Evolutionary conservation across 2,329 filamentous ascomycete genomes (phyloP).

Genomic region (Beauveria caledonica): DNA sequence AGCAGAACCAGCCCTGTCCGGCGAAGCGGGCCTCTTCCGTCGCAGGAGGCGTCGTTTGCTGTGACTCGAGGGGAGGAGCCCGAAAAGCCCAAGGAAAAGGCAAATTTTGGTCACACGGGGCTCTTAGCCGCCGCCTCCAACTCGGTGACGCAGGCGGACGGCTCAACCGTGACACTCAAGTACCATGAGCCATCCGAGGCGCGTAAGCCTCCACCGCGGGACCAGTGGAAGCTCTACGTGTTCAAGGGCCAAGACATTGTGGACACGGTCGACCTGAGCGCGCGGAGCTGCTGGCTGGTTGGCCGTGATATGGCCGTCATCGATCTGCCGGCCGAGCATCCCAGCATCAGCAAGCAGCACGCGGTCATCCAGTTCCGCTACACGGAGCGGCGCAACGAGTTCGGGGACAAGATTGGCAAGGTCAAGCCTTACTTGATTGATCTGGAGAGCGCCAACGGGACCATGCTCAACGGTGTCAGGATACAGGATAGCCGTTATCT

Average conservation of each 20-base stretch:
- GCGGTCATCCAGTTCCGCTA: slow-evolving; percentile 90
- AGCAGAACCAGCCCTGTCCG: slow-evolving; percentile 20
- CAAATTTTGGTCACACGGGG: slow-evolving; percentile 77
- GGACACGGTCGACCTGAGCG: slow-evolving; percentile 69
- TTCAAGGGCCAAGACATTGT: slow-evolving; percentile 79
- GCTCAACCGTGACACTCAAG: slow-evolving; percentile 73
- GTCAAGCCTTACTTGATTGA: slow-evolving; percentile 89
- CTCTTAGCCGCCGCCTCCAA: slow-evolving; percentile 84
- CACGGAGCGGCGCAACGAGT: slow-evolving; percentile 76
- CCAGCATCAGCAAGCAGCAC: slow-evolving; percentile 91
- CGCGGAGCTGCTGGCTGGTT: slow-evolving; percentile 82
- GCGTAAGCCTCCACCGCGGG: slow-evolving; percentile 70
- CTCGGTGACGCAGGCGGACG: slow-evolving; percentile 59
- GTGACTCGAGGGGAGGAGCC: slow-evolving; percentile 35
- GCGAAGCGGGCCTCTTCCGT: slow-evolving; percentile 45
- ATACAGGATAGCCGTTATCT: slow-evolving; percentile 72
- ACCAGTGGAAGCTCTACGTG: slow-evolving; percentile 83
- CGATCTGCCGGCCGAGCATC: slow-evolving; percentile 79
- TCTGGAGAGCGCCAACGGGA: slow-evolving; percentile 88
- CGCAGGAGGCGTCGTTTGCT: slow-evolving; percentile 53
- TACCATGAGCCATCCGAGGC: slow-evolving; percentile 94
- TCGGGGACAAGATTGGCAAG: slow-evolving; percentile 69
- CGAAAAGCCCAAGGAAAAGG: slow-evolving; percentile 67
- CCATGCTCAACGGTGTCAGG: slow-evolving; percentile 66
- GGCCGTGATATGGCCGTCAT: slow-evolving; percentile 74